Evolutionary conservation across 140 eudicot genomes (phyloP), one percentile per base, ranked within the genome.

Genomic region (Cichorium intybus): DNA sequence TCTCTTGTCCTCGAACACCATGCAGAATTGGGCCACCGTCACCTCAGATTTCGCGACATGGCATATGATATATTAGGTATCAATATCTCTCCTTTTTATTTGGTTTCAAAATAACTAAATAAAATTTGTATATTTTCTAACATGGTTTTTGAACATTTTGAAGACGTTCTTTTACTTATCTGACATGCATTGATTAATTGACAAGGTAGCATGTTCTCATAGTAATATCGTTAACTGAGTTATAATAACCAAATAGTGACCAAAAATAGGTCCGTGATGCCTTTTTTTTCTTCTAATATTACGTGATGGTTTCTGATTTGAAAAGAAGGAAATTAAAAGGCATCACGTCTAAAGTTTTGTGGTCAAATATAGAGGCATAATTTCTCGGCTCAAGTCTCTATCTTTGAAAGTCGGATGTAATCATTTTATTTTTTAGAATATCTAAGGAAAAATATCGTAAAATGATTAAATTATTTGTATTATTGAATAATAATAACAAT

Each of bases 1-100:
- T 90, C 97, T 6, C 57, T 82, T 29, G 97, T 90, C 23, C 79
- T 90, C 12, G 97, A 90, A 66, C 96, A 87, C 48, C 76, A 90
- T 49, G 96, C 90, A 20, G 75, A 78, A 6, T 26, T 76, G 58
- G 97, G 90, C 10, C 79, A 33, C 24, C 97, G 97, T 15, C 90
- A 84, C 43, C 95, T 90, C 16, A 73, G 90, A 3, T 90, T 84
- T 43, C 86, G 96, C 1, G 96, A 90, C 83, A 87, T 90, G 96
- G 97, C 97, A 37, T 56, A 72, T 24, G 80, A 84, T 53, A 90
- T 87, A n/a, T 37, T 90, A 74, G 97, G 96, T 87, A n/a, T n/a
- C n/a, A 78, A 50, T 17, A 34, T 48, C 16, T 17, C 10, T 29
- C 10, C 0, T 15, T 27, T 64, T 45, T 21, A 46, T 43, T 29